Conservation (phyloP, 2,329 filamentous ascomycete genomes). For the Aspergillus sp. region DNA sequence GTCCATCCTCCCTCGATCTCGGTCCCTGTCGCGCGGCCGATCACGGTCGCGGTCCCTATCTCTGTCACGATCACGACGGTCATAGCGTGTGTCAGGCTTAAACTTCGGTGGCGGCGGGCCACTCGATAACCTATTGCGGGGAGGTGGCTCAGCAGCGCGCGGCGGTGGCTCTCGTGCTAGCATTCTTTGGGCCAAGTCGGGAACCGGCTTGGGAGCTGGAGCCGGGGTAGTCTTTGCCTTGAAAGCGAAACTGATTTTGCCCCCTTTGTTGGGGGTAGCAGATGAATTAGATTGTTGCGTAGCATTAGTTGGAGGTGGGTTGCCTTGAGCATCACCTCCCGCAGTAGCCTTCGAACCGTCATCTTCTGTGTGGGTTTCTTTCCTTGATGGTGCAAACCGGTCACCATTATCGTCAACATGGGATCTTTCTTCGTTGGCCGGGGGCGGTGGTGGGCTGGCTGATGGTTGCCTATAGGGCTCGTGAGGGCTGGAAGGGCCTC, state of each 20-base stretch:
- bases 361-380: constrained; percentile 68
- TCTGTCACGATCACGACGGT: constrained; percentile 47
- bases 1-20: constrained; percentile 36
- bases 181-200: constrained; percentile 53
- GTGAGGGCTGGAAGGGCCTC: constrained; percentile 46
- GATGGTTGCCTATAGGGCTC: constrained; percentile 39
- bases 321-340: constrained; percentile 43
- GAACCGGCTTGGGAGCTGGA: constrained; percentile 54
- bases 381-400: constrained; percentile 60
- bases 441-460: constrained; percentile 32
- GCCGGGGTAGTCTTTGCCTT: constrained; percentile 71
- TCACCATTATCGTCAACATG: constrained; percentile 59
- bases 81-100: constrained; percentile 44
- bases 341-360: constrained; percentile 53
- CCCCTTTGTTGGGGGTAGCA: constrained; percentile 55
- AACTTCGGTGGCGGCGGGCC: constrained; percentile 41
- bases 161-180: constrained; percentile 44
- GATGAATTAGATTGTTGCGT: constrained; percentile 57
- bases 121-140: constrained; percentile 43
- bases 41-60: constrained; percentile 41
- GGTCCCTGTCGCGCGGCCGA: constrained; percentile 34
- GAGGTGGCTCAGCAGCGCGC: constrained; percentile 32
- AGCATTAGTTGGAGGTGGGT: constrained; percentile 54
- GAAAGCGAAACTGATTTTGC: constrained; percentile 91
- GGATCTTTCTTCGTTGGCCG: constrained; percentile 38